Base-by-base conservation (phyloP, 1,284 basidiomycete species). In the Sporisorium iseilematis-ciliati region DNA sequence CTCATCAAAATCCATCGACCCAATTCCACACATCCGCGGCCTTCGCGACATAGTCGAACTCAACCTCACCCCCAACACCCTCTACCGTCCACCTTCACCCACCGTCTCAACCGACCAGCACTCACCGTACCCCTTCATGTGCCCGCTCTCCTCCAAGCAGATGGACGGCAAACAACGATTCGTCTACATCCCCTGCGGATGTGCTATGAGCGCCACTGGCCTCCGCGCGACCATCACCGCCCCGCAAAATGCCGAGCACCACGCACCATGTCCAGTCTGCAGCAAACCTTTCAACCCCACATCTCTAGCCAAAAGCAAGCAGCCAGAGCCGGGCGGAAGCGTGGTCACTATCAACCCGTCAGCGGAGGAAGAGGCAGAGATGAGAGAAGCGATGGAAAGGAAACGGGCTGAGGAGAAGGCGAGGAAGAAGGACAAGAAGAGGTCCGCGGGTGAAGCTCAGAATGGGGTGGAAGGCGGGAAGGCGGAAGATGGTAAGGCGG, bases 101-200 rank as follows among this genome's bases (percentile, higher is more conserved):
- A 55, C 59, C 0, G 46, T 41, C 7, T 20, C 57, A 2, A 49
- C 18, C 21, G 53, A 53, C 16, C 58, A 63, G 12, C 38, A 54
- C 14, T 56, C 61, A 3, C 52, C 64, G 4, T 65, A 68, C 42
- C 77, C 82, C 1, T 84, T 77, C 65, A 50, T 72, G 48, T 85
- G 83, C 43, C 81, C 83, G 5, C 77, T 85, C 18, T 82, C 81
- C 4, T 59, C 64, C 43, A 73, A 75, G 33, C 72, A 75, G 46
- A 78, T 85, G 77, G 82, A 83, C 57, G 83, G 83, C 11, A 75
- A 72, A 48, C 69, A 78, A 40, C 70, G 72, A 12, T 83, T 81
- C 51, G 74, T 84, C 40, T 84, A 81, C 58, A 57, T 85, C 4
- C 51, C 61, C 26, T 83, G 80, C 45, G 82, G 83, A 0, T 82